Evolutionary conservation across 176 grass and related monocot species (phyloP).

Genomic region (Triticum dicoccoides): DNA sequence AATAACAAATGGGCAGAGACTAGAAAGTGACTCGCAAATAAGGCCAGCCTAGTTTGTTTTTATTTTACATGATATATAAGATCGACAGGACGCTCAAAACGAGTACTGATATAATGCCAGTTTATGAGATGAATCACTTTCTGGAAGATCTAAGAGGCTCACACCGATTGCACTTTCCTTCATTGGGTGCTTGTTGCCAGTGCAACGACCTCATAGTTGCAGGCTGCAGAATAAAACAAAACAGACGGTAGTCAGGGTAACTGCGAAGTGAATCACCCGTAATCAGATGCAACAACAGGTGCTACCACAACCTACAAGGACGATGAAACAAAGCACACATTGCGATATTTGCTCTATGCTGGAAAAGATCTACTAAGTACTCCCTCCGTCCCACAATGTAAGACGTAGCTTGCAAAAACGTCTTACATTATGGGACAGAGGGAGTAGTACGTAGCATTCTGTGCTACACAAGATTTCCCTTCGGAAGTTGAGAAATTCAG

Average conservation of each 20-base stretch:
- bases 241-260: background rate
- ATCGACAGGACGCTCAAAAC: background rate
- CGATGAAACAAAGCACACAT: background rate
- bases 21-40: background rate
- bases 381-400: no score
- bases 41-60: conserved; percentile 38
- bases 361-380: background rate
- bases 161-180: background rate
- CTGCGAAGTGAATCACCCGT: background rate
- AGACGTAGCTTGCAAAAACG: no score
- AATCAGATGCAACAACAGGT: background rate
- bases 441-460: background rate
- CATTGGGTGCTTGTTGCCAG: conserved; percentile 11
- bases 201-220: conserved; percentile 33
- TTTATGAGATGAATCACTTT: conserved; percentile 19
- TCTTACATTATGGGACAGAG: no score
- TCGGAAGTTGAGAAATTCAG: background rate
- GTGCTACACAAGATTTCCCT: background rate
- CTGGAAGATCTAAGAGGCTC: background rate
- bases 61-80: conserved; percentile 37
- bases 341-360: background rate
- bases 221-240: conserved; percentile 21
- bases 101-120: conserved; percentile 6
- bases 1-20: background rate
- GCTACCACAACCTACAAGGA: background rate